Conservation (phyloP, 129 eudicot genomes). For the Arctium lappa region DNA sequence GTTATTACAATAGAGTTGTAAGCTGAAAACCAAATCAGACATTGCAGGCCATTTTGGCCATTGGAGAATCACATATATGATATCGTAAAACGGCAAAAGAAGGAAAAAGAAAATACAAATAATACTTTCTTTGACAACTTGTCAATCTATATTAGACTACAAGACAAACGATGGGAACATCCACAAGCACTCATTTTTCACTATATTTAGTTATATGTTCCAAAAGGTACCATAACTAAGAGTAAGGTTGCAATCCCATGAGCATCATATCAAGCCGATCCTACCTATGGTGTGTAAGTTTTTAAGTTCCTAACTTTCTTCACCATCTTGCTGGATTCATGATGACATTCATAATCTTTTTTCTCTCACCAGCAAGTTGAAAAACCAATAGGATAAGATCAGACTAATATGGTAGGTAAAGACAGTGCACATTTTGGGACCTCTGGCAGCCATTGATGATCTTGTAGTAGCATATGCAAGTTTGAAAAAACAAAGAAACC, state of each 20-base stretch:
- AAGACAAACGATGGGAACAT: constrained; percentile 15
- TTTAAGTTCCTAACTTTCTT: constrained; percentile 28
- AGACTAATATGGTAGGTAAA: constrained; percentile 5
- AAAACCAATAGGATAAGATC: constrained; percentile 7
- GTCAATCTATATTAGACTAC: not conserved
- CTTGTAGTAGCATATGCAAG: not conserved
- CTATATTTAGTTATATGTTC: not conserved
- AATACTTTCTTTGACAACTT: not conserved
- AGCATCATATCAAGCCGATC: constrained; percentile 8
- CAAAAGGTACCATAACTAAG: constrained; percentile 11
- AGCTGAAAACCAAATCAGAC: too few species aligned
- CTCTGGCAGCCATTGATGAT: not conserved
- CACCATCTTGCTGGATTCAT: constrained; percentile 15
- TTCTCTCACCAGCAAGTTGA: constrained; percentile 4
- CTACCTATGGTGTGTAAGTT: not conserved
- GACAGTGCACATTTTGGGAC: constrained; percentile 2
- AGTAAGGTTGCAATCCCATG: constrained; percentile 4
- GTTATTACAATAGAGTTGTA: too few species aligned
- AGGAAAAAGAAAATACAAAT: not conserved
- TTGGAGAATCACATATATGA: too few species aligned
- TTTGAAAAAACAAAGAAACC: not conserved
- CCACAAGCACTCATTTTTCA: constrained; percentile 15
- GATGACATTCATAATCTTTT: not conserved
- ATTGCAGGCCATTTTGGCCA: too few species aligned
- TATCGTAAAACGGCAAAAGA: not conserved